These are phyloP conservation scores for Polytolypa hystricis DNA, from an alignment of 2,329 filamentous ascomycete species.

Conservation along the genomic window DNA sequence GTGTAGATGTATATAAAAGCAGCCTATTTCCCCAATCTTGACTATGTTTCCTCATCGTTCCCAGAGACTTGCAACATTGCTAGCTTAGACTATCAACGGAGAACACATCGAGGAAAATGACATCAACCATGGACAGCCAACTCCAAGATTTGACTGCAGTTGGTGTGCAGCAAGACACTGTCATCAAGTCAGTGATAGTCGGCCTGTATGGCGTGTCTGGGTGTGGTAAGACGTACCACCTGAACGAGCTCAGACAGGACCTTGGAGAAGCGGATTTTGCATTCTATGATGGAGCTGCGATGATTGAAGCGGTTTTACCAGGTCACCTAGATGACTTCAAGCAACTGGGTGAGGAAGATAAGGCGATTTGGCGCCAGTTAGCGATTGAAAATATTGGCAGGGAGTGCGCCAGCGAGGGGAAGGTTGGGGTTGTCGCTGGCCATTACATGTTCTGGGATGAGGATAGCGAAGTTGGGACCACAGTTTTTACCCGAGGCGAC, in stretches of 20 bases:
- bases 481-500: slow-evolving; percentile 38
- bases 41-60: too few relatives aligned
- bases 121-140: too few relatives aligned
- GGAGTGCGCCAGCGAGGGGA: slow-evolving; percentile 24
- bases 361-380: slow-evolving; percentile 29
- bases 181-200: slow-evolving; percentile 36
- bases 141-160: too few relatives aligned
- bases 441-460: slow-evolving; percentile 46
- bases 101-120: too few relatives aligned
- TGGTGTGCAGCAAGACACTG: too few relatives aligned
- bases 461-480: slow-evolving; percentile 10
- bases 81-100: too few relatives aligned
- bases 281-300: slow-evolving; percentile 44
- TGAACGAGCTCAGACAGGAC: slow-evolving; percentile 30
- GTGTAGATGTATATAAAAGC: too few relatives aligned
- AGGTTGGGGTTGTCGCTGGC: slow-evolving; percentile 41
- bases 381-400: slow-evolving; percentile 38
- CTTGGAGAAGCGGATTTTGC: slow-evolving; percentile 27
- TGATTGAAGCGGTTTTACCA: slow-evolving; percentile 33
- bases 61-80: too few relatives aligned
- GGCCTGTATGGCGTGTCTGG: slow-evolving; percentile 47
- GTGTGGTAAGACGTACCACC: slow-evolving; percentile 41
- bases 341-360: slow-evolving; percentile 23
- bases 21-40: too few relatives aligned
- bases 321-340: slow-evolving; percentile 43